Conservation (phyloP, 768 basidiomycete species). For the Gelatoporia subvermispora region DNA sequence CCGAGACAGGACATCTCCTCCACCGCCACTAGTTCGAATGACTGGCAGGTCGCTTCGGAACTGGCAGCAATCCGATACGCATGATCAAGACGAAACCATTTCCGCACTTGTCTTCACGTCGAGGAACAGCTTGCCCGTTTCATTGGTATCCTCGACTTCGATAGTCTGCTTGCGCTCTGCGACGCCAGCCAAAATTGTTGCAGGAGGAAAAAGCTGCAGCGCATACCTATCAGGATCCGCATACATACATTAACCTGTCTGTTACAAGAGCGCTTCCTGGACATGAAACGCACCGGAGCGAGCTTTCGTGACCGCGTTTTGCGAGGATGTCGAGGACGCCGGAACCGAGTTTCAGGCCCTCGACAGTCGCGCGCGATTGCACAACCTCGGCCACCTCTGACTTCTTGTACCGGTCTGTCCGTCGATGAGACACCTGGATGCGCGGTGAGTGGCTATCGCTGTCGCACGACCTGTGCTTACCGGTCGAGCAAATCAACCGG, state of each 20-base stretch:
- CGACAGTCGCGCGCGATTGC: conserved; percentile 79
- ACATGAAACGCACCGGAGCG: conserved; percentile 57
- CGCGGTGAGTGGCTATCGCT: neutral
- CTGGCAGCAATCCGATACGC: too few relatives aligned
- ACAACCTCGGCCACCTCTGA: conserved; percentile 87
- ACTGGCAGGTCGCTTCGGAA: too few relatives aligned
- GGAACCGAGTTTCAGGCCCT: conserved; percentile 71
- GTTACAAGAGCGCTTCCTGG: conserved; percentile 5
- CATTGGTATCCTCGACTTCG: conserved; percentile 80
- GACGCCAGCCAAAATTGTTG: conserved; percentile 77
- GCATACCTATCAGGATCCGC: conserved; percentile 68
- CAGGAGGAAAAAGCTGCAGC: conserved; percentile 86
- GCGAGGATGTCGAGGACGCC: conserved; percentile 81
- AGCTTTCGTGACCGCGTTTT: conserved; percentile 75
- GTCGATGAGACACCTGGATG: conserved; percentile 80
- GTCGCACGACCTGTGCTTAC: conserved; percentile 33
- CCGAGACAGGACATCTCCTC: too few relatives aligned
- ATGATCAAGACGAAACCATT: conserved; percentile 9
- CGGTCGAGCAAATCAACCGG: conserved; percentile 93
- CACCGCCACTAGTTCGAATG: too few relatives aligned
- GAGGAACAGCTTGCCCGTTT: conserved; percentile 93
- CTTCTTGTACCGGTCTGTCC: conserved; percentile 77
- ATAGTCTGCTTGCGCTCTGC: conserved; percentile 80
- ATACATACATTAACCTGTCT: neutral
- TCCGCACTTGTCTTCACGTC: conserved; percentile 73